Evolutionary conservation across 805 yeast species (phyloP).

Genomic region (Wickerhamia fluorescens): DNA sequence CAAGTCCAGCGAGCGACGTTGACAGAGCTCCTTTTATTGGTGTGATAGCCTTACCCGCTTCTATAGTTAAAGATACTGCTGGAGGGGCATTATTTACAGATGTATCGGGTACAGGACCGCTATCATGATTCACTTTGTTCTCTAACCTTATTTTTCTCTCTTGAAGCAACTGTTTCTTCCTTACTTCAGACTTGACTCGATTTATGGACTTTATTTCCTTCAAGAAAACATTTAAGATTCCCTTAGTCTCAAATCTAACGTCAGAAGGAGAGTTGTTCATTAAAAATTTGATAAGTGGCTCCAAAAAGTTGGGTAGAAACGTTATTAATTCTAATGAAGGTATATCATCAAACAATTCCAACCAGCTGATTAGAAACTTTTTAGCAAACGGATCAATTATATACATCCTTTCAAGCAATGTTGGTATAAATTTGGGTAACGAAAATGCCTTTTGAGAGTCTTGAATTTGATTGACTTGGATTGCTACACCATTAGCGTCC

Average conservation of each 20-base stretch:
- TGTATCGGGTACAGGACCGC: no score
- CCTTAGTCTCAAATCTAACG: conserved; percentile 79
- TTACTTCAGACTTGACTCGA: conserved; percentile 53
- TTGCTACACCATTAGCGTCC: conserved; percentile 51
- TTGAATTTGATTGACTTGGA: conserved; percentile 55
- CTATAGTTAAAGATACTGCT: conserved; percentile 3
- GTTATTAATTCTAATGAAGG: conserved; percentile 87
- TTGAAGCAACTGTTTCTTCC: conserved; percentile 15
- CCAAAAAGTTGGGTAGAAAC: conserved; percentile 82
- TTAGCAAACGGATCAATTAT: conserved; percentile 90
- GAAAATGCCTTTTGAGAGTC: conserved; percentile 67
- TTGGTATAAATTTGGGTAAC: conserved; percentile 79
- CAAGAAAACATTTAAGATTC: conserved; percentile 64
- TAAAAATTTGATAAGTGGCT: conserved; percentile 72
- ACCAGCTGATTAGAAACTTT: conserved; percentile 89
- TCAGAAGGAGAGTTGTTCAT: conserved; percentile 76
- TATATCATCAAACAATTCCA: conserved; percentile 82
- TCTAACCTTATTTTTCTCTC: conserved; percentile 12
- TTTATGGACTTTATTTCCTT: conserved; percentile 77
- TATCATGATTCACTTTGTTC: no score
- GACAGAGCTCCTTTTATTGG: no score
- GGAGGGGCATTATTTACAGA: no score
- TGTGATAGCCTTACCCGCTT: conserved; percentile 1
- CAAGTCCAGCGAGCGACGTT: no score
- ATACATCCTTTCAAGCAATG: conserved; percentile 85